Evolutionary conservation across 176 grass and related monocot species (phyloP), one percentile per base, ranked within the genome.

Genomic region (Avena sativa): DNA sequence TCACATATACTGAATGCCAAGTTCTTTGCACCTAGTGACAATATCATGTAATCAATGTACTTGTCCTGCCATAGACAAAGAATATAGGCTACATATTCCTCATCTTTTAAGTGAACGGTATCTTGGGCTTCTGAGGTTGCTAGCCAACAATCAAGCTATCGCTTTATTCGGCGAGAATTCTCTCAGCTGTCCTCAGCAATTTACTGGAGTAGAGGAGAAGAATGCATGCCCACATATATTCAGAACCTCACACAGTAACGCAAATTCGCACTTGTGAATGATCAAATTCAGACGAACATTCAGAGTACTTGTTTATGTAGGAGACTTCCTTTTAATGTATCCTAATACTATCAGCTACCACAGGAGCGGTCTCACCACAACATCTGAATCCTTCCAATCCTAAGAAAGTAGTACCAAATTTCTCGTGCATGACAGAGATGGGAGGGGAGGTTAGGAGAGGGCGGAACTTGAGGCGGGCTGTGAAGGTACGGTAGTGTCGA

Each of bases 71-170:
- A 5, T 38, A 38, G 36, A 5, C 5, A 38, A 5, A 38, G 36
- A 38, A 38, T 38, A 38, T 38, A 98, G 2, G 90, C 84, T 16
- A 98, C 96, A 8, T 88, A 86, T 86, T 92, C 93, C 84, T 87
- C 88, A 83, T 90, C 16, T 91, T 92, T 94, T 71, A 98, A 90
- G 81, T 92, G 88, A 89, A 94, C 79, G 12, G 95, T 94, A 88
- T 95, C 96, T 79, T 91, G 20, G 91, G 91, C 40, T 89, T 95
- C 56, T 95, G 91, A 95, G 96, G 96, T 89, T 94, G 93, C 5
- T 90, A 94, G 32, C 93, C 93, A 84, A 98, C 91, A 86, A 98
- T 95, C 78, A 98, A 87, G 81, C 81, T 85, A 66, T 94, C 91
- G 25, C 43, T 98, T 87, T 32, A 32, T 32, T 32, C 30, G 30